Evolutionary conservation across 1,284 basidiomycete species (phyloP), one percentile per base, ranked within the genome.

Genomic region (Pseudomicrostroma phylloplanum): DNA sequence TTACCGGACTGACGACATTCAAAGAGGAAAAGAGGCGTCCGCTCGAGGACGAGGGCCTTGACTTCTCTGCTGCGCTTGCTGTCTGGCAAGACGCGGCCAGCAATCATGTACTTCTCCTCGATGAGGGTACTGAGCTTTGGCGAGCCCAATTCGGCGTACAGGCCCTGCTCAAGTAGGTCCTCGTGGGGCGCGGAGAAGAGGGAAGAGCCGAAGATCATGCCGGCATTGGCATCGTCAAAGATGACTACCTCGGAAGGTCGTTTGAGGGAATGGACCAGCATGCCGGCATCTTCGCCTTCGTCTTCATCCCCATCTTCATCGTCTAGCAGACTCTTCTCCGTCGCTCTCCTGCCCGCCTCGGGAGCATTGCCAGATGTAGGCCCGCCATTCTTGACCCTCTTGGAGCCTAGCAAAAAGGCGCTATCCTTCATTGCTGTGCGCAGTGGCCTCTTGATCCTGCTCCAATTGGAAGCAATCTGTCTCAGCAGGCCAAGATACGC

Each of bases 1-100:
- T 70, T 65, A 15, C 51, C 51, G 43, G 71, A 65, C 73, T 90
- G 87, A 0, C 86, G 87, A 63, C 91, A 88, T 72, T 96, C 92
- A 59, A 96, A 89, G 8, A 97, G 82, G 82, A 97, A 97, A 40
- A 98, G 82, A 0, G 92, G 91, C 13, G 96, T 82, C 26, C 94
- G 84, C 80, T 97, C 90, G n/a, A 94, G 81, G 1, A 94, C 86
- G n/a, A 74, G 68, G 15, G 65, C 68, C 46, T 71, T 69, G 57
- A 78, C 70, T 53, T 71, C 71, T 43, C 58, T 58, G 8, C 75
- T 65, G 13, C 67, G 62, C 23, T 67, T 66, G 43, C 72, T 73
- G 15, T 80, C 72, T 11, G 67, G 54, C 15, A 74, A 65, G 0
- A 80, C 74, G 1, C 76, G 80, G 11, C 80, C 74, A 1, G 83